A percentile compares a stretch with the other conserved stretches of the same genome.
phyloP scores from a whole-genome alignment of 441 rosid genomes.

The Brassica hybrid region DNA sequence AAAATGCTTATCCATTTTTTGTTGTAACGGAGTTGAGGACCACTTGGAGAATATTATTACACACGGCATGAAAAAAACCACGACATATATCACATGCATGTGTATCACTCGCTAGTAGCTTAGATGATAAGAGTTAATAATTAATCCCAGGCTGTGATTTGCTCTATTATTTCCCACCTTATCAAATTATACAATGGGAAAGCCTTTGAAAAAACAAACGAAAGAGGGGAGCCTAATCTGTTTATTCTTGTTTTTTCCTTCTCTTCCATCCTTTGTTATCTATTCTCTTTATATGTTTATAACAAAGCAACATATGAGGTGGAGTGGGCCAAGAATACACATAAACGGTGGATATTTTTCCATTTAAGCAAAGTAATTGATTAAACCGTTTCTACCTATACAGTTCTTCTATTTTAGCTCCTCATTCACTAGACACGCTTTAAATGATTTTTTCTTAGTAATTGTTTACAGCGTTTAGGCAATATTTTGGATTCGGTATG shows the following conservation, averaged over 20 bases:
- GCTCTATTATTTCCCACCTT: conserved; percentile 27
- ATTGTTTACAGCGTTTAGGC: not conserved
- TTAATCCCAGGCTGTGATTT: conserved; percentile 33
- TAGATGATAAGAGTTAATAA: not conserved
- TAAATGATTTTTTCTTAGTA: not conserved
- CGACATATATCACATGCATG: not conserved
- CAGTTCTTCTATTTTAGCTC: not conserved
- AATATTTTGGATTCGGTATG: not conserved
- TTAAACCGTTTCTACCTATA: not conserved
- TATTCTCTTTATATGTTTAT: not conserved
- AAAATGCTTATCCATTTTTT: conserved; percentile 6
- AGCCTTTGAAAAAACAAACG: not conserved
- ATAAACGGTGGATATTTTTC: not conserved
- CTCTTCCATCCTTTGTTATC: not conserved
- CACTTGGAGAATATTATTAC: conserved; percentile 17
- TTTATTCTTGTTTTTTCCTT: not conserved
- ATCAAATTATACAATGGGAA: conserved; percentile 12
- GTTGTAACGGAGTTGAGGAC: conserved; percentile 5
- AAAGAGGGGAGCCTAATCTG: not conserved
- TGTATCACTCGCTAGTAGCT: conserved; percentile 10
- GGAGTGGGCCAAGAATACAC: not conserved
- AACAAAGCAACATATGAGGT: not conserved
- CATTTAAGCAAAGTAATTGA: not conserved
- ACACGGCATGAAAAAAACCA: conserved; percentile 15
- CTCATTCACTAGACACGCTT: not conserved